A percentile compares a stretch with the other conserved stretches of the same genome.
These are phyloP conservation scores for Sicyos edulis DNA, from an alignment of 306 rosid species.

Conservation along the genomic window DNA sequence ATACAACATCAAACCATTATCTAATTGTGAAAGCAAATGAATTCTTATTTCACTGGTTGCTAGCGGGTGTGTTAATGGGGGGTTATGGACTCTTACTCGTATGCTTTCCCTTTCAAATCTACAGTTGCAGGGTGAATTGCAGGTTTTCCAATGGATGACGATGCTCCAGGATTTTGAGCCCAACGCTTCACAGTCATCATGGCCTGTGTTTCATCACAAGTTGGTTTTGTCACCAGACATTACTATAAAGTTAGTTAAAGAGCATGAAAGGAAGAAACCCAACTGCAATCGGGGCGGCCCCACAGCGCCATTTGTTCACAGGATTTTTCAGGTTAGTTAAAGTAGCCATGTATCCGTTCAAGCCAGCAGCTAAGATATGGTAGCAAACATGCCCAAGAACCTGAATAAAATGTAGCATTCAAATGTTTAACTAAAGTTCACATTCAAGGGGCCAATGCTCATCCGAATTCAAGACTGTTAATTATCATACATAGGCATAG, in stretches of 20 bases:
- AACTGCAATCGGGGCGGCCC: conserved; percentile 87
- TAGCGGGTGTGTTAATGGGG: no score
- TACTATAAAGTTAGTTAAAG: background rate
- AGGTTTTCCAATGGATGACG: conserved; percentile 75
- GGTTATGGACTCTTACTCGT: conserved; percentile 51
- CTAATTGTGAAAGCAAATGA: no score
- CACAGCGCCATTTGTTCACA: conserved; percentile 85
- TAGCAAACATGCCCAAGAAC: conserved; percentile 90
- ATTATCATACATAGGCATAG: conserved; percentile 67
- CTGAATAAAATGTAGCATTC: conserved; percentile 33
- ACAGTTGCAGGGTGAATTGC: conserved; percentile 94
- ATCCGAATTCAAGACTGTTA: background rate
- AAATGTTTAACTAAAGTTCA: conserved; percentile 20
- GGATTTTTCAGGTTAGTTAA: conserved; percentile 77
- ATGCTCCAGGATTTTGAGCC: conserved; percentile 77
- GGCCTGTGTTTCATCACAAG: conserved; percentile 53
- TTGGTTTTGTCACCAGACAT: conserved; percentile 8
- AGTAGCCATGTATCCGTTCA: conserved; percentile 94
- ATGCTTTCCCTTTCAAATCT: conserved; percentile 94
- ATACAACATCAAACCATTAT: conserved; percentile 14
- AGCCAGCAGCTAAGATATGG: conserved; percentile 87
- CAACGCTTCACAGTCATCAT: conserved; percentile 96
- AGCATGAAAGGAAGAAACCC: conserved; percentile 21
- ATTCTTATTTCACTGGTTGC: background rate
- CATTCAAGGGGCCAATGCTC: background rate